Conservation (phyloP, 75 land plant genomes). For the Gnetum montanum region DNA sequence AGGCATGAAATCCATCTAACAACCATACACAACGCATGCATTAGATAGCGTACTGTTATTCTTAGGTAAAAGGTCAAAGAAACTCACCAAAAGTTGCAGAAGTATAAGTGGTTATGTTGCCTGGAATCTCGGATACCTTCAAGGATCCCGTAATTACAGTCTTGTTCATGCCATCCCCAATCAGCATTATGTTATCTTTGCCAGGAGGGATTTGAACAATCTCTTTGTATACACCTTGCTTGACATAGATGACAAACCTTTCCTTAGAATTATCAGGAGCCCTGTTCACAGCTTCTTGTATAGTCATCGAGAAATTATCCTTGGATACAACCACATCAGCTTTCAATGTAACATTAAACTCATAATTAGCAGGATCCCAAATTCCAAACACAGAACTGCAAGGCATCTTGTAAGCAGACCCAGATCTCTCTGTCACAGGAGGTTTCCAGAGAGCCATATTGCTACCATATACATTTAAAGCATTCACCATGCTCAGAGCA, state of each 20-base stretch:
- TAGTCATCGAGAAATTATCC: slow-evolving; percentile 12
- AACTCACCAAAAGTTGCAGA: slow-evolving; percentile 53
- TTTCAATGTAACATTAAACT: slow-evolving; percentile 9
- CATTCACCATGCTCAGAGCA: slow-evolving; percentile 37
- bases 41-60: no score
- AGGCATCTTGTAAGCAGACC: slow-evolving; percentile 10
- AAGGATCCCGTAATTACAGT: slow-evolving; percentile 39
- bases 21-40: no score
- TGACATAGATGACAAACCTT: slow-evolving; percentile 28
- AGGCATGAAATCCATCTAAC: no score
- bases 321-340: slow-evolving; percentile 37
- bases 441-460: slow-evolving; percentile 25
- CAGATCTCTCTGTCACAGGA: slow-evolving; percentile 13
- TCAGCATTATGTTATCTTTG: slow-evolving; percentile 27
- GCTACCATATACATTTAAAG: slow-evolving; percentile 17
- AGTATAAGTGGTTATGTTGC: slow-evolving; percentile 31
- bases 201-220: slow-evolving; percentile 26
- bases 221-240: slow-evolving; percentile 43
- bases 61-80: no score
- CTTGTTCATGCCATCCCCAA: slow-evolving; percentile 46
- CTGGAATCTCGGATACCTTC: slow-evolving; percentile 14
- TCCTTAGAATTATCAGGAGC: slow-evolving; percentile 21
- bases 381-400: neutral
- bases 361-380: neutral
- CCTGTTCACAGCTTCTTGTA: slow-evolving; percentile 40